Conservation (phyloP, 2,329 filamentous ascomycete genomes). For the Xylaria sp. region DNA sequence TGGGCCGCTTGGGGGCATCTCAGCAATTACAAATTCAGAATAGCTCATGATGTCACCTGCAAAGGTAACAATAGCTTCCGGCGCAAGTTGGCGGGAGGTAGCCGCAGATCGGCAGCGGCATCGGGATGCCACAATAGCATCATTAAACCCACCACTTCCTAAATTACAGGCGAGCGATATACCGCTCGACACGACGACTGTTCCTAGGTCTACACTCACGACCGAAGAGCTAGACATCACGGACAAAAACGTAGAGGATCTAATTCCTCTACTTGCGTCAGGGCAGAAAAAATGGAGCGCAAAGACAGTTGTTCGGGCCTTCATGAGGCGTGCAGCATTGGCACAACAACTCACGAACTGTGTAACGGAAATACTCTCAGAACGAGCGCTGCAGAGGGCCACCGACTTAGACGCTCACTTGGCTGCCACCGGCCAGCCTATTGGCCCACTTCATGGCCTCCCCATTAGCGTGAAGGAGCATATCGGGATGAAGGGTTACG, state of each 20-base stretch:
- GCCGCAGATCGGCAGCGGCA: conserved; percentile 58
- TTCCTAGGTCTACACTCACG: conserved; percentile 60
- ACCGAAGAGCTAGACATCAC: conserved; percentile 62
- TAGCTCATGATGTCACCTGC: conserved; percentile 37
- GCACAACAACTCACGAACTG: conserved; percentile 58
- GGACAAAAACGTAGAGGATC: conserved; percentile 56
- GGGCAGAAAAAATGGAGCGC: conserved; percentile 58
- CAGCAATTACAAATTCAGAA: neutral
- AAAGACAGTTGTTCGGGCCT: conserved; percentile 61
- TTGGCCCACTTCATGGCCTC: conserved; percentile 48
- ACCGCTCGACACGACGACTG: conserved; percentile 57
- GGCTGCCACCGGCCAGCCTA: conserved; percentile 34
- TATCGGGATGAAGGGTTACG: conserved; percentile 59
- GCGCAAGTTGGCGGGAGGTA: conserved; percentile 59
- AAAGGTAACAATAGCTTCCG: conserved; percentile 43
- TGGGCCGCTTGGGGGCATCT: neutral
- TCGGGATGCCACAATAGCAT: conserved; percentile 57
- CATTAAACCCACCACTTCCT: conserved; percentile 55
- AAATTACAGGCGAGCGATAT: conserved; percentile 46
- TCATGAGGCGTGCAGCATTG: conserved; percentile 64
- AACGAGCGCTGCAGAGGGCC: conserved; percentile 42
- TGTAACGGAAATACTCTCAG: conserved; percentile 45
- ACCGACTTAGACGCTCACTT: conserved; percentile 44
- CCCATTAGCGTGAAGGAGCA: conserved; percentile 64
- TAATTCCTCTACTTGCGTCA: conserved; percentile 56